Conservation (phyloP, 805 yeast species). For the Blastobotrys peoriensis region DNA sequence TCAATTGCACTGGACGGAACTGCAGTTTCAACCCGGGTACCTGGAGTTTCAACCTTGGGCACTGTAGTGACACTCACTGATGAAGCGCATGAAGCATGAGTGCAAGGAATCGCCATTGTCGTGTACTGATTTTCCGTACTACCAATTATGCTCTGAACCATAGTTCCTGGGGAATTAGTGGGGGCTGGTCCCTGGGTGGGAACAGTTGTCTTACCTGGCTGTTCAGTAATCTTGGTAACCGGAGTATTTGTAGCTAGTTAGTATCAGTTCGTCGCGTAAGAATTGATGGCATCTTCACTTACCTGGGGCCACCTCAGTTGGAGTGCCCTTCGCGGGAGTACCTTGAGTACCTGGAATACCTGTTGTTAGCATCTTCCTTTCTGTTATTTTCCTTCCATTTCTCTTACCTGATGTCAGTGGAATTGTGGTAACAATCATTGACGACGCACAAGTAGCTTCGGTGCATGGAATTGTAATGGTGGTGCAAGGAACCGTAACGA, state of each 20-base stretch:
- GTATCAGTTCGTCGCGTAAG: no score
- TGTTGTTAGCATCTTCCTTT: no score
- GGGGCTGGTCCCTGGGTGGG: background rate
- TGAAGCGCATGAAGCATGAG: slow-evolving; percentile 1
- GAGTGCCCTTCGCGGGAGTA: no score
- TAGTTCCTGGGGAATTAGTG: no score
- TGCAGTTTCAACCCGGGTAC: background rate
- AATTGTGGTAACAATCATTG: no score
- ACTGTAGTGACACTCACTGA: slow-evolving; percentile 1
- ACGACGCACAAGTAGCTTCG: slow-evolving; percentile 1
- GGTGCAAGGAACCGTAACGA: background rate
- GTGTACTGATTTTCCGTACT: background rate
- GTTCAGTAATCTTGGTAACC: background rate
- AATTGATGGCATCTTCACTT: no score
- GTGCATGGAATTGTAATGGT: slow-evolving; percentile 9
- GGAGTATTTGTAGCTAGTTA: no score
- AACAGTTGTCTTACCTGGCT: background rate
- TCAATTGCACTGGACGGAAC: background rate
- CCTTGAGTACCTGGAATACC: no score
- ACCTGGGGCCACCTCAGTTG: no score
- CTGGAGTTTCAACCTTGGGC: background rate
- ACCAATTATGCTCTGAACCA: no score
- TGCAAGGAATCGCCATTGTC: slow-evolving; percentile 2
- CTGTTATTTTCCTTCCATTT: no score
- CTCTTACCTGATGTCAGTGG: background rate